Conservation (phyloP, 192 early-diverging fungal species). For the Coemansia sp. region DNA sequence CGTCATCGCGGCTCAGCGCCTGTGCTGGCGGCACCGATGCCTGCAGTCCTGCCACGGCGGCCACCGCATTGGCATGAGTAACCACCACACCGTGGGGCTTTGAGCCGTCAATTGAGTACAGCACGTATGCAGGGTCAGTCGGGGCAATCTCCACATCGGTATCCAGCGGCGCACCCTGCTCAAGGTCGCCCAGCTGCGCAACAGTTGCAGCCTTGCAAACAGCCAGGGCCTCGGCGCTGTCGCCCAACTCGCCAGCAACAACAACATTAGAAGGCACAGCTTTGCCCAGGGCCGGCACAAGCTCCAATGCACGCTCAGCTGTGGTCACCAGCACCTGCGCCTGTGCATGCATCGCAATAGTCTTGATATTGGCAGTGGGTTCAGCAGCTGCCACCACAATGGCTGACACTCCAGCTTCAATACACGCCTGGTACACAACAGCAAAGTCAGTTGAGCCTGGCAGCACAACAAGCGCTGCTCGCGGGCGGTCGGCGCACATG, state of each 20-base stretch:
- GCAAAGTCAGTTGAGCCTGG: conserved; percentile 25
- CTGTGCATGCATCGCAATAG: conserved; percentile 21
- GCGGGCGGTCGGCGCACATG: neutral
- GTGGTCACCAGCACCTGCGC: conserved; percentile 33
- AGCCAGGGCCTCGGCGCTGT: conserved; percentile 9
- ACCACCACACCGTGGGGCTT: conserved; percentile 31
- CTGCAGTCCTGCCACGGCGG: conserved; percentile 29
- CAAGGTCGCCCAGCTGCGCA: conserved; percentile 25
- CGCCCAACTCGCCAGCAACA: conserved; percentile 22
- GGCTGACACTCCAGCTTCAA: conserved; percentile 36
- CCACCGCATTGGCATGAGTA: conserved; percentile 44
- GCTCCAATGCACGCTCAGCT: conserved; percentile 11
- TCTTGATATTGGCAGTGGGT: conserved; percentile 9
- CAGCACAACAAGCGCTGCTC: conserved; percentile 22
- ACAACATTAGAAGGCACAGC: conserved; percentile 16
- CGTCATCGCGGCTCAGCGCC: conserved; percentile 26
- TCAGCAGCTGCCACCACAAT: conserved; percentile 25
- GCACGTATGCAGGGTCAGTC: conserved; percentile 33
- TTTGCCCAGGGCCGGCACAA: conserved; percentile 7
- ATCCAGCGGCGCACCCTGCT: conserved; percentile 12
- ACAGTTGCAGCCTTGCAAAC: conserved; percentile 15
- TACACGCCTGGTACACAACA: conserved; percentile 44
- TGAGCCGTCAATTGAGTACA: conserved; percentile 16
- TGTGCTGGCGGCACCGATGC: conserved; percentile 28
- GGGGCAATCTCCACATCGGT: conserved; percentile 25